A percentile compares a stretch with the other conserved stretches of the same genome.
Evolutionary conservation across 2,329 filamentous ascomycete species (phyloP).

Genomic region (Talaromyces sp.): DNA sequence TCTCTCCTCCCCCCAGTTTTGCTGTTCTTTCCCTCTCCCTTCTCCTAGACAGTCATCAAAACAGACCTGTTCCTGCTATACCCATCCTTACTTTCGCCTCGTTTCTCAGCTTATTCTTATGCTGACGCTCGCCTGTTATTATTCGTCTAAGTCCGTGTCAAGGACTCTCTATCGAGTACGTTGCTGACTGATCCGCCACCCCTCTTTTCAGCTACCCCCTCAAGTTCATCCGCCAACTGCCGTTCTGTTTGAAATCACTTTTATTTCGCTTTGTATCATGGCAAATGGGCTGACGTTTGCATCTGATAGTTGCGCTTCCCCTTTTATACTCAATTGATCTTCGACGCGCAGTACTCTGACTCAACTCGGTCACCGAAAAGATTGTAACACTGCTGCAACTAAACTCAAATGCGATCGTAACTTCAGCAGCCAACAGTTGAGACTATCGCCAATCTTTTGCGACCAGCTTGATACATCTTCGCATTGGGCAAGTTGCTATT

Average conservation of each 20-base stretch:
- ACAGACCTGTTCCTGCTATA: background rate
- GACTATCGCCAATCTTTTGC: background rate
- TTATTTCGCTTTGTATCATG: background rate
- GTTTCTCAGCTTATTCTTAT: background rate
- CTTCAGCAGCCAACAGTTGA: background rate
- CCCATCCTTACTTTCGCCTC: background rate
- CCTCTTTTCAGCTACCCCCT: conserved; percentile 15
- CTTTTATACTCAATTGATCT: background rate
- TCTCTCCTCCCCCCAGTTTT: conserved; percentile 1
- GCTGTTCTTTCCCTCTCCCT: conserved; percentile 2
- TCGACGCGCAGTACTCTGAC: background rate
- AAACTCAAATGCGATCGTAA: background rate
- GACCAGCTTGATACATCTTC: conserved; percentile 2
- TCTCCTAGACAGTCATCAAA: background rate
- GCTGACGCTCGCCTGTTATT: background rate
- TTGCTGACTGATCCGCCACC: conserved; percentile 8
- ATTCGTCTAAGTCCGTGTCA: background rate
- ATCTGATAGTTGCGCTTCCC: background rate
- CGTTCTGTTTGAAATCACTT: background rate
- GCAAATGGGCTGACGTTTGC: background rate
- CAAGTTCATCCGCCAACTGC: conserved; percentile 19
- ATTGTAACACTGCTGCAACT: background rate
- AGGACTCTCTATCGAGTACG: conserved; percentile 4
- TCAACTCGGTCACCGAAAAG: conserved; percentile 6
- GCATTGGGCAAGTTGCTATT: conserved; percentile 1